Percentiles rank a stretch among this genome's conserved stretches.
These are phyloP conservation scores for Fagopyrum esculentum DNA, from an alignment of 148 eudicot species.

Conservation along the genomic window DNA sequence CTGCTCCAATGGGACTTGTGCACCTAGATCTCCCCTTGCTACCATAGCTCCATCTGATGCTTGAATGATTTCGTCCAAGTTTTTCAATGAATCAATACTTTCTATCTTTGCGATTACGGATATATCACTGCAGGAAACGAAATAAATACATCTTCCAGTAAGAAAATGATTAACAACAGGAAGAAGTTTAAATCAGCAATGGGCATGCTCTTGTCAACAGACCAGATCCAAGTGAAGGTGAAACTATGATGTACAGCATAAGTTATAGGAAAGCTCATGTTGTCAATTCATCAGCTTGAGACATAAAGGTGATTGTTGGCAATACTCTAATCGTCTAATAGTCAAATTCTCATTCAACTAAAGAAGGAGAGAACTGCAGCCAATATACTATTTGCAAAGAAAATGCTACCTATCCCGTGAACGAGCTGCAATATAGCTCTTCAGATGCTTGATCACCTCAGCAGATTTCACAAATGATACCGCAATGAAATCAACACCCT, in stretches of 20 bases:
- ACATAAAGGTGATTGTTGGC: background rate
- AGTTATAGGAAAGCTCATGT: background rate
- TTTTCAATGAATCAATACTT: constrained; percentile 84
- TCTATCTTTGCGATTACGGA: constrained; percentile 96
- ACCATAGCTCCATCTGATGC: constrained; percentile 99
- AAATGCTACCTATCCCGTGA: constrained; percentile 4
- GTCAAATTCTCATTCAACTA: background rate
- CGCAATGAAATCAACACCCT: constrained; percentile 95
- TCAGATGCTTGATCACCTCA: constrained; percentile 86
- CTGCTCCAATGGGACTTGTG: constrained; percentile 94
- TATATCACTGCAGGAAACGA: constrained; percentile 41
- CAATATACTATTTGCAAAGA: background rate
- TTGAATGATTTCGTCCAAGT: constrained; percentile 77
- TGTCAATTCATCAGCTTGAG: background rate
- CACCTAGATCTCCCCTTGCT: constrained; percentile 97
- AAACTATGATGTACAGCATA: background rate
- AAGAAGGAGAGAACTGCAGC: background rate
- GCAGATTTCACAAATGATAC: constrained; percentile 96
- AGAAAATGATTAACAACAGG: no score
- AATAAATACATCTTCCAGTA: background rate
- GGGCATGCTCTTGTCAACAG: background rate
- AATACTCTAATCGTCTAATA: background rate
- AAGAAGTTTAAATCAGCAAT: background rate
- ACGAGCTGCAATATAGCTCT: constrained; percentile 85
- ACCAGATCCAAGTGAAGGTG: background rate